phyloP scores from a whole-genome alignment of 208 protist genomes.

The Wallacemonas rigidus region DNA sequence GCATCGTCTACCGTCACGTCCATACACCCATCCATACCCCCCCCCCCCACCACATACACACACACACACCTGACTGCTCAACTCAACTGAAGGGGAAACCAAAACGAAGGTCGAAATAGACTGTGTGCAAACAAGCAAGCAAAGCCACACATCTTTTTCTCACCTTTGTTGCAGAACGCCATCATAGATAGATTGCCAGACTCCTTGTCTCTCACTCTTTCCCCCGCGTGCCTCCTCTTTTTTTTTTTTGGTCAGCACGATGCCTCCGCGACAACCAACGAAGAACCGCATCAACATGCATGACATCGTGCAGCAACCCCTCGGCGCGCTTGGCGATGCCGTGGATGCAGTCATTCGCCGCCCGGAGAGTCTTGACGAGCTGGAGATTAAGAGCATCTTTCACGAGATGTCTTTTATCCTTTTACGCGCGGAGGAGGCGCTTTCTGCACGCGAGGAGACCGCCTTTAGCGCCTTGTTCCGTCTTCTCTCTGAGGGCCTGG shows the following conservation, averaged over 20 bases:
- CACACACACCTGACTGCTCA: too few relatives aligned
- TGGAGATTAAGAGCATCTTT: conserved; percentile 84
- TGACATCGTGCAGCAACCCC: conserved; percentile 84
- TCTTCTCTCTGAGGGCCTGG: conserved; percentile 81
- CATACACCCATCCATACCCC: too few relatives aligned
- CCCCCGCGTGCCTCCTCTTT: conserved; percentile 1
- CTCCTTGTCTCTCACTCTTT: neutral
- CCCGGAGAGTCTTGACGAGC: conserved; percentile 74
- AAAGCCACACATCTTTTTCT: neutral
- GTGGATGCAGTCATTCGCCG: conserved; percentile 83
- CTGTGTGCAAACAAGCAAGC: too few relatives aligned
- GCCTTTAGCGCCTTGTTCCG: conserved; percentile 83
- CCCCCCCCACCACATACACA: too few relatives aligned
- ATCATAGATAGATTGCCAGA: neutral
- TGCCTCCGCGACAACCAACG: conserved; percentile 65
- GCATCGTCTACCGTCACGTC: too few relatives aligned
- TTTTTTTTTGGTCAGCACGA: conserved; percentile 21
- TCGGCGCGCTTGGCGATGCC: conserved; percentile 67
- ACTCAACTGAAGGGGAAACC: too few relatives aligned
- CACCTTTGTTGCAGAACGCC: neutral
- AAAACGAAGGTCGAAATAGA: too few relatives aligned
- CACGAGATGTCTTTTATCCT: conserved; percentile 77
- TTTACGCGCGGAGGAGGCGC: conserved; percentile 82
- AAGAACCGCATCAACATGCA: conserved; percentile 92
- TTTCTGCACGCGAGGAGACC: conserved; percentile 60